Percentiles rank a stretch among this genome's conserved stretches.
These are phyloP conservation scores for Globisporangium middletonii DNA, from an alignment of 352 stramenopile species.

Conservation along the genomic window DNA sequence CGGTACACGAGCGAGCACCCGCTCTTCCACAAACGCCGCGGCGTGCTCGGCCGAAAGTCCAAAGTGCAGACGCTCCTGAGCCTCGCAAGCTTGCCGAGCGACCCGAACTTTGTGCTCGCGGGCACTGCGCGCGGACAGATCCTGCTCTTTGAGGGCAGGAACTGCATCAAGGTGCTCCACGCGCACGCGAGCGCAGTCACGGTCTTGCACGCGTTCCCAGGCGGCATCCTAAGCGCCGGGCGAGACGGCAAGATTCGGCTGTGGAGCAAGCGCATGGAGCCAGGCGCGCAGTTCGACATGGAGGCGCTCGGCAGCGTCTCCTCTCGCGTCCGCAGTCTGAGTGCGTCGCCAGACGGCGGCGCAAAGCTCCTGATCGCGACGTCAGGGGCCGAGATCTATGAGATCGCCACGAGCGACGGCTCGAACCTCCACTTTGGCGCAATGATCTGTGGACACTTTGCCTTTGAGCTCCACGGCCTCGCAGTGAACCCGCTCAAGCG, in stretches of 20 bases:
- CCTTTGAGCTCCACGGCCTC: conserved; percentile 79
- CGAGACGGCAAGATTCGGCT: conserved; percentile 70
- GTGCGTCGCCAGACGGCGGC: conserved; percentile 53
- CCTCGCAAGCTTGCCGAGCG: conserved; percentile 35
- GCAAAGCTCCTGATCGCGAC: conserved; percentile 86
- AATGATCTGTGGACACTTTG: conserved; percentile 75
- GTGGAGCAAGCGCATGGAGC: conserved; percentile 73
- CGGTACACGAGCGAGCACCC: conserved; percentile 41
- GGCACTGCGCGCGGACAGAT: conserved; percentile 71
- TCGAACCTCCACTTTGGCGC: conserved; percentile 77
- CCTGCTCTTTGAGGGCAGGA: conserved; percentile 74
- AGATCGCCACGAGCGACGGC: conserved; percentile 73
- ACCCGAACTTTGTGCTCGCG: conserved; percentile 48
- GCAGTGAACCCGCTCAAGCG: conserved; percentile 50
- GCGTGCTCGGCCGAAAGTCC: conserved; percentile 57
- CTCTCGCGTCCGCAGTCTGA: conserved; percentile 48
- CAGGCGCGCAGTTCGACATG: conserved; percentile 69
- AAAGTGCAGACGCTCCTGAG: conserved; percentile 69
- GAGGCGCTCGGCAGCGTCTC: conserved; percentile 56
- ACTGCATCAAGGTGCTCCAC: conserved; percentile 62
- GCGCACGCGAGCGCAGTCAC: conserved; percentile 61
- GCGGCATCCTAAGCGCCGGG: conserved; percentile 58
- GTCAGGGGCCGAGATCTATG: conserved; percentile 83
- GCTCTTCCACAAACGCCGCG: conserved; percentile 41
- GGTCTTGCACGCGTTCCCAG: conserved; percentile 42